Percentiles rank a stretch among this genome's conserved stretches.
Evolutionary conservation across 371 early-diverging fungal species (phyloP).

Genomic region (Chytridium lagenaria): DNA sequence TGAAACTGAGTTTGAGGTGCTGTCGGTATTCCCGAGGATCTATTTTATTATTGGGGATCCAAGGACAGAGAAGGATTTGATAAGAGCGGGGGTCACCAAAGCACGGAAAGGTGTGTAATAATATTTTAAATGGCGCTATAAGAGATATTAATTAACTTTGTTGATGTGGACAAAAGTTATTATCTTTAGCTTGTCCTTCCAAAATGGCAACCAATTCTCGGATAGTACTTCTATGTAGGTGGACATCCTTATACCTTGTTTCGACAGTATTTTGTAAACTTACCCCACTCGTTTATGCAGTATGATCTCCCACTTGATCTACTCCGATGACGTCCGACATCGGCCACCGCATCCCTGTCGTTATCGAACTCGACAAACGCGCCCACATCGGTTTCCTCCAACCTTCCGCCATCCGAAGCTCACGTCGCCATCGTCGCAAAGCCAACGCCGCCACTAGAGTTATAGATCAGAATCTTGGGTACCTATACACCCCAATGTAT

Average conservation of each 20-base stretch:
- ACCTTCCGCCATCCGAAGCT: constrained; percentile 32
- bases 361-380: constrained; percentile 45
- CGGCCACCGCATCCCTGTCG: constrained; percentile 36
- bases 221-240: constrained; percentile 41
- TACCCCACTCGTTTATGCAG: too few relatives aligned
- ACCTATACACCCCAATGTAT: constrained; percentile 48
- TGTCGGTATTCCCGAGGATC: constrained; percentile 47
- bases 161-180: constrained; percentile 43
- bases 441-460: not conserved
- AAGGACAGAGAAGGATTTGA: constrained; percentile 35
- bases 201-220: constrained; percentile 37
- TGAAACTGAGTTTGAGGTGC: constrained; percentile 34
- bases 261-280: not conserved
- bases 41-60: constrained; percentile 51
- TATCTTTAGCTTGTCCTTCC: constrained; percentile 33
- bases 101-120: constrained; percentile 21
- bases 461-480: constrained; percentile 27
- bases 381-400: constrained; percentile 48
- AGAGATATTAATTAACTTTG: not conserved
- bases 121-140: not conserved
- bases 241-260: not conserved
- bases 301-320: constrained; percentile 51
- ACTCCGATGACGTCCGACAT: constrained; percentile 40
- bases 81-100: constrained; percentile 38
- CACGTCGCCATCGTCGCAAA: constrained; percentile 11